A percentile compares a stretch with the other conserved stretches of the same genome.
Conservation (phyloP, 1,139 yeast species). For the Lodderomyces orthopsilosis region DNA sequence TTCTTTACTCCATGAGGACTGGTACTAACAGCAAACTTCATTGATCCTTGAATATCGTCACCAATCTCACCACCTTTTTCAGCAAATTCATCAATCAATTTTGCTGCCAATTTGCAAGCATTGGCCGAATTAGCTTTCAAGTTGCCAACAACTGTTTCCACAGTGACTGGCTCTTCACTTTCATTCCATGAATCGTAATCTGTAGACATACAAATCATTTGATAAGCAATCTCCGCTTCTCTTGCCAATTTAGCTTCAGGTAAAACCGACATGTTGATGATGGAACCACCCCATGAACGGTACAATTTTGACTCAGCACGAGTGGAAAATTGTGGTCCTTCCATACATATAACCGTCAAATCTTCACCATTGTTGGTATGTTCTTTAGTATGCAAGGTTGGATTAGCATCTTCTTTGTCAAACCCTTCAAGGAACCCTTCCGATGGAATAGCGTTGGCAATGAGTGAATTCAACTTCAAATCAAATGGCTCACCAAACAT, state of each 20-base stretch:
- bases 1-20: constrained; percentile 71
- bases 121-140: constrained; percentile 83
- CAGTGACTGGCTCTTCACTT: constrained; percentile 92
- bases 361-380: constrained; percentile 57
- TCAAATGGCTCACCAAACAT: constrained; percentile 98
- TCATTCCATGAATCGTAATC: constrained; percentile 99
- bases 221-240: constrained; percentile 95
- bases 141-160: constrained; percentile 91
- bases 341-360: constrained; percentile 91
- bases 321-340: constrained; percentile 97
- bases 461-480: constrained; percentile 60
- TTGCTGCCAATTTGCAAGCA: constrained; percentile 75
- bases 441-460: constrained; percentile 54
- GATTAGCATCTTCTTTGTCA: constrained; percentile 33
- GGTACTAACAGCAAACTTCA: constrained; percentile 82
- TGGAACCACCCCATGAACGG: constrained; percentile 88
- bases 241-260: constrained; percentile 97
- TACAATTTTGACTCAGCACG: constrained; percentile 94
- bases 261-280: constrained; percentile 92
- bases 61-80: constrained; percentile 58
- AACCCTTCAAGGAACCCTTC: constrained; percentile 52
- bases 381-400: constrained; percentile 55
- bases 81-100: constrained; percentile 64
- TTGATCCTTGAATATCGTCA: constrained; percentile 65
- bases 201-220: constrained; percentile 98